Evolutionary conservation across 192 early-diverging fungal genomes (phyloP), one percentile per base, ranked within the genome.

Genomic region (Gryganskiella cystojenkinii): DNA sequence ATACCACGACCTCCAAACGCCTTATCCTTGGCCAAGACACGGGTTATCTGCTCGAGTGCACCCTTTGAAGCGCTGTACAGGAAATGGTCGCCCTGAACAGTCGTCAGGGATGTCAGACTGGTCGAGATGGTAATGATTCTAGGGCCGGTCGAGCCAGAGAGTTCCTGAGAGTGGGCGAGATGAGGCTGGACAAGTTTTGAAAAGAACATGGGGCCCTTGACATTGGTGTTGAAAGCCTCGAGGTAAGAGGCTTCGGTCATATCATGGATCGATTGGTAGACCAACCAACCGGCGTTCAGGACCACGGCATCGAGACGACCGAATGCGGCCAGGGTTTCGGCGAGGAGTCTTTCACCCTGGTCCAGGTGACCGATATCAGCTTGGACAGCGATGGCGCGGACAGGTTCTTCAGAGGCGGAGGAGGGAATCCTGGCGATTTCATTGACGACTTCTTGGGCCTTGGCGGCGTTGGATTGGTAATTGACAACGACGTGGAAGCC

Each of bases 381-480:
- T 53, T 84, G 71, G 46, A 84, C 61, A 3, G 80, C 80, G 22
- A 82, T 83, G n/a, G 81, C 81, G 13, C 70, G 58, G 17, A 52
- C 56, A 22, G 45, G 68, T 25, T 51, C 44, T 8, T 3, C 22
- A 19, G 1, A 2, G 10, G 1, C 7, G 15, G 19, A 6, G 8
- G 20, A 17, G 50, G 35, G 19, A 19, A 30, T 11, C 13, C 11
- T 13, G 7, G 47, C 13, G 25, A 64, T 53, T 2, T 53, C 34
- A 3, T 52, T 49, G 27, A 64, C 50, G 62, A 64, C 62, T 51
- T 64, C 33, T 22, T 31, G 60, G 20, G 91, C 90, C 64, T 70
- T 93, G 90, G 61, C 89, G 80, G 56, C 95, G 91, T 80, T 96
- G 92, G 73, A 94, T 87, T 49, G 94, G 91, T 40, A 96, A 88